A percentile compares a stretch with the other conserved stretches of the same genome.
Evolutionary conservation across 1,284 basidiomycete species (phyloP).

Genomic region (Anthracocystis setariae): DNA sequence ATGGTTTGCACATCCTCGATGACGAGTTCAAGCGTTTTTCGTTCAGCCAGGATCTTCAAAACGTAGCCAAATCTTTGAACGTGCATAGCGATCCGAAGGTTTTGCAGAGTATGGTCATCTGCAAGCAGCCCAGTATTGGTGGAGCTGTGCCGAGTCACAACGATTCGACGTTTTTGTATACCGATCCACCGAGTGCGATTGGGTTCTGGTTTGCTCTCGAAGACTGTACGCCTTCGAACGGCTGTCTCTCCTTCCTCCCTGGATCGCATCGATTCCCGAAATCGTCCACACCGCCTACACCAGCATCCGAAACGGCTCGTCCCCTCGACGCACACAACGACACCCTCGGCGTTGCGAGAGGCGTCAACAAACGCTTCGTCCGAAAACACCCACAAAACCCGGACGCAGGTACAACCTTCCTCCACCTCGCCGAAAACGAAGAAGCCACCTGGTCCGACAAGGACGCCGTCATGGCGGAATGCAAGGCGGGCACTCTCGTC

Average conservation of each 20-base stretch:
- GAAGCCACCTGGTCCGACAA: constrained; percentile 44
- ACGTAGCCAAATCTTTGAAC: constrained; percentile 42
- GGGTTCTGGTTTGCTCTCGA: constrained; percentile 97
- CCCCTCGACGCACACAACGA: constrained; percentile 12
- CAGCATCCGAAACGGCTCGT: not conserved
- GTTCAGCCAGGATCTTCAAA: constrained; percentile 37
- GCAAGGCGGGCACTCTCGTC: constrained; percentile 55
- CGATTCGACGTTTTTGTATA: constrained; percentile 77
- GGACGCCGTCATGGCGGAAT: constrained; percentile 42
- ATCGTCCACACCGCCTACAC: not conserved
- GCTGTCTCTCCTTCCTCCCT: constrained; percentile 54
- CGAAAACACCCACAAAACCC: constrained; percentile 25
- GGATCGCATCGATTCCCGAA: constrained; percentile 51
- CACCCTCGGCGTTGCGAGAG: constrained; percentile 36
- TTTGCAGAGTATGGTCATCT: constrained; percentile 86
- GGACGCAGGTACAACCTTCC: constrained; percentile 47
- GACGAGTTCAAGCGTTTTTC: constrained; percentile 73
- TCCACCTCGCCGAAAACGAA: constrained; percentile 25
- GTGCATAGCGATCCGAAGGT: constrained; percentile 70
- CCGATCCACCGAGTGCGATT: constrained; percentile 86
- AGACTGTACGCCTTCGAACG: constrained; percentile 68
- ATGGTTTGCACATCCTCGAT: constrained; percentile 81
- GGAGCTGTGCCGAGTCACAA: constrained; percentile 69
- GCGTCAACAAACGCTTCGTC: constrained; percentile 59
- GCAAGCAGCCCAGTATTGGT: constrained; percentile 67